A percentile compares a stretch with the other conserved stretches of the same genome.
Conservation (phyloP, 2,329 filamentous ascomycete species). For the Exophiala viscosa region DNA sequence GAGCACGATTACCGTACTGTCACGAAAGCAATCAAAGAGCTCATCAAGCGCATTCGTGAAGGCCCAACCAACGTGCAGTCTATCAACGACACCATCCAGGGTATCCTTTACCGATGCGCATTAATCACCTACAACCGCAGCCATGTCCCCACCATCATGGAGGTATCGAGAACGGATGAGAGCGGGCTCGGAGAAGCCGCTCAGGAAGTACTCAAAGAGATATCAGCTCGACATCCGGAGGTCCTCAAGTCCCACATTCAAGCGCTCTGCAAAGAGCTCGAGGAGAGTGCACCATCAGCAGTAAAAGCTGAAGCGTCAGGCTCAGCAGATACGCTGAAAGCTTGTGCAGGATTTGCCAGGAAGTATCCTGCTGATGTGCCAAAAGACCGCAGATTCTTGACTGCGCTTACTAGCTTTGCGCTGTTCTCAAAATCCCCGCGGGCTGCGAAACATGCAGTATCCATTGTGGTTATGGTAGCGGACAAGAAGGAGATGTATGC, state of each 20-base stretch:
- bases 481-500: constrained; percentile 80
- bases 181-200: constrained; percentile 72
- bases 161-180: constrained; percentile 78
- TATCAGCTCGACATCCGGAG: constrained; percentile 82
- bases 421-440: constrained; percentile 75
- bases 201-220: constrained; percentile 86
- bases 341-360: constrained; percentile 85
- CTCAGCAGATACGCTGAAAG: constrained; percentile 87
- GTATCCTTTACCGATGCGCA: constrained; percentile 77
- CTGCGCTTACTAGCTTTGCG: constrained; percentile 78
- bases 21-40: constrained; percentile 82
- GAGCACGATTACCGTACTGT: constrained; percentile 92
- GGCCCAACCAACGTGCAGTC: constrained; percentile 44
- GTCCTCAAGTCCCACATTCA: constrained; percentile 90
- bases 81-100: constrained; percentile 73
- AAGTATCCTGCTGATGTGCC: constrained; percentile 82
- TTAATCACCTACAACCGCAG: constrained; percentile 90
- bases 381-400: constrained; percentile 72
- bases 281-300: constrained; percentile 71
- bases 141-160: constrained; percentile 85
- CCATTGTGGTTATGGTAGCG: constrained; percentile 74
- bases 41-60: constrained; percentile 74
- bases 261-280: constrained; percentile 81
- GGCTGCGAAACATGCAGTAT: constrained; percentile 89
- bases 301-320: constrained; percentile 64